Conservation (phyloP, 2,329 filamentous ascomycete genomes). For the Elsinoe ampelina region DNA sequence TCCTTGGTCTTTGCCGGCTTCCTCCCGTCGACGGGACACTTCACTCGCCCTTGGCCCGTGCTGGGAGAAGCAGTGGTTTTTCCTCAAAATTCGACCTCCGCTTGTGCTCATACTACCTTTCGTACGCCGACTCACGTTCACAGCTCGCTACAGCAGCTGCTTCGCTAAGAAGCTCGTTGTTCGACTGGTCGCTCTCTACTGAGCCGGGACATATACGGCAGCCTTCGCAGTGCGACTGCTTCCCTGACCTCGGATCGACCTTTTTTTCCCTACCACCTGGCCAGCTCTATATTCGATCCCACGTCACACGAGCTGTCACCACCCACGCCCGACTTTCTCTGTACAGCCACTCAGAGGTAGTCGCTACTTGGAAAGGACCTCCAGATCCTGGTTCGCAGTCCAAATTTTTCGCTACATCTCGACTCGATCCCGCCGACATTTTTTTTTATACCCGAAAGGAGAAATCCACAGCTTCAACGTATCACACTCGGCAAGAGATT, state of each 20-base stretch:
- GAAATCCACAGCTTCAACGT: not conserved
- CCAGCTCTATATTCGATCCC: not conserved
- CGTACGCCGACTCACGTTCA: not conserved
- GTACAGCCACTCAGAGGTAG: not conserved
- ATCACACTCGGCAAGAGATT: not conserved
- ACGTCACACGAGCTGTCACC: not conserved
- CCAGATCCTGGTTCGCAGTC: not conserved
- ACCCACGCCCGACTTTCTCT: not conserved
- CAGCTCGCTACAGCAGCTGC: not conserved
- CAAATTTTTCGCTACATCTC: not conserved
- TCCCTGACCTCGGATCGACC: not conserved
- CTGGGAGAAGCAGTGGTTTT: conserved; percentile 2
- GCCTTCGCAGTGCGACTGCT: not conserved
- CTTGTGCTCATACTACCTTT: conserved; percentile 9
- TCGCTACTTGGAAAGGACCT: not conserved
- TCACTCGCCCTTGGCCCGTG: conserved; percentile 4
- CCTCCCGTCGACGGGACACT: conserved; percentile 7
- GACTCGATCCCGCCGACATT: not conserved
- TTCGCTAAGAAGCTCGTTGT: not conserved
- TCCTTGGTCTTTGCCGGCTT: not conserved
- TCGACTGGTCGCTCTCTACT: not conserved
- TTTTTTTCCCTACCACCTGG: not conserved
- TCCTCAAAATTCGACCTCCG: conserved; percentile 1
- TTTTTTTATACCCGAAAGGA: not conserved
- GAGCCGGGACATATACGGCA: not conserved